Conservation (phyloP, 805 yeast species). For the Wickerhamomyces kurtzmanii region DNA sequence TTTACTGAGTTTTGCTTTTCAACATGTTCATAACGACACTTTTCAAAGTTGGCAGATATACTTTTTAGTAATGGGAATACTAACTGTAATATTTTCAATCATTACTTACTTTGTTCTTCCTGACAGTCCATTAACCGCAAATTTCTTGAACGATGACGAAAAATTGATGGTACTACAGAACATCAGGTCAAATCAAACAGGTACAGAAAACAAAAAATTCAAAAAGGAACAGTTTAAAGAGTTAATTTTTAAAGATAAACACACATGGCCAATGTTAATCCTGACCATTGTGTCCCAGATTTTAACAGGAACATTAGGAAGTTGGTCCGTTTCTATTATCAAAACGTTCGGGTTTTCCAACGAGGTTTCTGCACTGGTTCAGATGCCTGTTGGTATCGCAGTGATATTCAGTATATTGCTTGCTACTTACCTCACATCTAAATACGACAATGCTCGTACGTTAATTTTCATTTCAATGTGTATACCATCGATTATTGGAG, state of each 20-base stretch:
- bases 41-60: constrained; percentile 54
- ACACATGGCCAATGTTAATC: constrained; percentile 38
- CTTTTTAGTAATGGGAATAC: constrained; percentile 44
- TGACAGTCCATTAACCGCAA: constrained; percentile 30
- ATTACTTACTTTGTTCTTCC: constrained; percentile 35
- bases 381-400: constrained; percentile 48
- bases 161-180: constrained; percentile 30
- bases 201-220: constrained; percentile 33
- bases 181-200: constrained; percentile 35
- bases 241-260: constrained; percentile 30
- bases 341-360: constrained; percentile 33
- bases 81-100: constrained; percentile 41
- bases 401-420: constrained; percentile 30
- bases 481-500: constrained; percentile 39
- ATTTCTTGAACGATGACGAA: constrained; percentile 29
- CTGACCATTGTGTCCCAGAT: constrained; percentile 35
- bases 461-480: constrained; percentile 26
- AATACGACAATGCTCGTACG: constrained; percentile 24
- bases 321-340: constrained; percentile 26
- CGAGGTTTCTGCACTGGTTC: constrained; percentile 34
- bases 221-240: constrained; percentile 31
- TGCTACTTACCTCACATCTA: constrained; percentile 27
- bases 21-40: constrained; percentile 31
- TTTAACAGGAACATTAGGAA: constrained; percentile 36
- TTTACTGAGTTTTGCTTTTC: constrained; percentile 39